Percentiles rank a stretch among this genome's conserved stretches.
These are phyloP conservation scores for Geotrichum restrictum DNA, from an alignment of 1,139 yeast genomes.

Conservation along the genomic window DNA sequence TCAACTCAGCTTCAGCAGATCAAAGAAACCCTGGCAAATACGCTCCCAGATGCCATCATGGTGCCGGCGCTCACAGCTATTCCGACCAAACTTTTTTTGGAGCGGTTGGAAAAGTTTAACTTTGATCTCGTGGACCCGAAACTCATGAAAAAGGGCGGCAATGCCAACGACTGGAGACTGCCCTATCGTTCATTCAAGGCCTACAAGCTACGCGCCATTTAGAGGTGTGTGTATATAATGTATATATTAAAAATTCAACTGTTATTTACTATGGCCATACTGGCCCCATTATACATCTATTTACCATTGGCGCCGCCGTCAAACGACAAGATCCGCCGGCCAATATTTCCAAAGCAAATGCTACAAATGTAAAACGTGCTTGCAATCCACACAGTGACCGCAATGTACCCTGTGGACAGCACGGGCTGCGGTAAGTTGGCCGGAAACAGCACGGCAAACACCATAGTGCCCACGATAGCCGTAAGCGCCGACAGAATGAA, in stretches of 20 bases:
- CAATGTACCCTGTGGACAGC: slow-evolving; percentile 28
- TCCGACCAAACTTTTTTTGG: slow-evolving; percentile 62
- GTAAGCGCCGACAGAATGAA: slow-evolving; percentile 41
- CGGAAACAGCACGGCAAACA: slow-evolving; percentile 34
- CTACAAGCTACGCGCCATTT: slow-evolving; percentile 43
- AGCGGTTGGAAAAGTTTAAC: slow-evolving; percentile 56
- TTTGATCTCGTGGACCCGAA: slow-evolving; percentile 57
- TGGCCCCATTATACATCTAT: not conserved
- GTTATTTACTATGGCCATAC: too few relatives aligned
- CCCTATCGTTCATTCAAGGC: slow-evolving; percentile 63
- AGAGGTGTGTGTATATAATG: not conserved
- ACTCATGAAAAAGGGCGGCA: slow-evolving; percentile 15
- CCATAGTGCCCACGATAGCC: slow-evolving; percentile 34
- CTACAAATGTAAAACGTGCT: slow-evolving; percentile 67
- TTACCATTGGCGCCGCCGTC: slow-evolving; percentile 7
- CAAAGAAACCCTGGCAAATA: slow-evolving; percentile 37
- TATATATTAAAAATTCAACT: not conserved
- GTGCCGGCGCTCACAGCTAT: slow-evolving; percentile 54
- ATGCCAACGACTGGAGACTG: slow-evolving; percentile 57
- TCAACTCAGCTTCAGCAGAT: slow-evolving; percentile 48
- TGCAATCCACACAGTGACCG: slow-evolving; percentile 48
- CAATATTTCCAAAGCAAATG: slow-evolving; percentile 66
- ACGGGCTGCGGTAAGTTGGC: slow-evolving; percentile 29
- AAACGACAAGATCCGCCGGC: slow-evolving; percentile 46
- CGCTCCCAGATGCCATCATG: slow-evolving; percentile 61